phyloP scores from a whole-genome alignment of 768 basidiomycete species.

The Macrocybe gigantea region DNA sequence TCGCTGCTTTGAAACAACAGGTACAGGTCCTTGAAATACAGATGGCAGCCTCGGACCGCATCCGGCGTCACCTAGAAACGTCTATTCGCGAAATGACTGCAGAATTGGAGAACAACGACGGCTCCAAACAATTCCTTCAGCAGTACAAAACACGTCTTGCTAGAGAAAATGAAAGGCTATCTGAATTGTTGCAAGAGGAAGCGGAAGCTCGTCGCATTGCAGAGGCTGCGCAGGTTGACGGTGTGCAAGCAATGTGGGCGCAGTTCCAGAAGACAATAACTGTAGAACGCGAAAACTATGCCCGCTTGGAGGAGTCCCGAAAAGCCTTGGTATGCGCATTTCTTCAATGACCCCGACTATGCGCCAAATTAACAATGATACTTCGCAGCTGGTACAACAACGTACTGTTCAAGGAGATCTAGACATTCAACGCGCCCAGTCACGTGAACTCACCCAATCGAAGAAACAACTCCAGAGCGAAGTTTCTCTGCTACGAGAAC shows the following conservation, averaged over 20 bases:
- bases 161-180: constrained; percentile 49
- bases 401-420: constrained; percentile 58
- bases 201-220: constrained; percentile 55
- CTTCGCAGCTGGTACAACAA: constrained; percentile 58
- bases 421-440: constrained; percentile 56
- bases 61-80: constrained; percentile 57
- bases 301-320: constrained; percentile 62
- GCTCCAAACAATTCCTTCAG: constrained; percentile 58
- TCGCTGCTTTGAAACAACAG: constrained; percentile 51
- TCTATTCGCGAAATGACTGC: constrained; percentile 54
- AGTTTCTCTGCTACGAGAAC: constrained; percentile 45
- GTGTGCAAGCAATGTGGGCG: constrained; percentile 60
- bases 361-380: not conserved
- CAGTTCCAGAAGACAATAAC: constrained; percentile 57
- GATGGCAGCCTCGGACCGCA: constrained; percentile 62
- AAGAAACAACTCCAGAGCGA: constrained; percentile 59
- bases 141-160: constrained; percentile 49
- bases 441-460: constrained; percentile 48
- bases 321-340: constrained; percentile 52
- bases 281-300: constrained; percentile 56
- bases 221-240: constrained; percentile 57
- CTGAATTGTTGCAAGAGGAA: constrained; percentile 56
- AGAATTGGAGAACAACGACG: constrained; percentile 60
- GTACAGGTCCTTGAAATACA: constrained; percentile 63
- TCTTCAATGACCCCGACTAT: not conserved